Percentiles rank a stretch among this genome's conserved stretches.
Evolutionary conservation across 768 basidiomycete genomes (phyloP).

Genomic region (Favolaschia claudopus): DNA sequence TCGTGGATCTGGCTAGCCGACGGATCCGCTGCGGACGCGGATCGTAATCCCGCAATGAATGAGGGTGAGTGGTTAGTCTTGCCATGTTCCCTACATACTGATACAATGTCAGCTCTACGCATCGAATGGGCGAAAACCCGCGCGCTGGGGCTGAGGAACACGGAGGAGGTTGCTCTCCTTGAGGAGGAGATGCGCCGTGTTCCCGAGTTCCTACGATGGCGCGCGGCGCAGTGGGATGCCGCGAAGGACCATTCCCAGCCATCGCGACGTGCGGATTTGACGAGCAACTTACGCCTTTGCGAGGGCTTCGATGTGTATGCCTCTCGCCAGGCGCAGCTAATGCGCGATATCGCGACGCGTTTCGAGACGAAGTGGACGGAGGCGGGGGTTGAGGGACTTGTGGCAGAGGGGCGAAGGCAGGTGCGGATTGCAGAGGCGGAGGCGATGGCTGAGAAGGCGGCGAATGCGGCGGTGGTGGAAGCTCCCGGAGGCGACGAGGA

Average conservation of each 20-base stretch:
- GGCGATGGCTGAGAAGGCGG: no score
- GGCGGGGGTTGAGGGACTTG: not conserved
- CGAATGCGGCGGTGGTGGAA: not conserved
- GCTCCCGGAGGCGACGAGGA: no score
- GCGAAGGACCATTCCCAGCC: not conserved
- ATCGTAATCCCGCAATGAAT: constrained; percentile 8
- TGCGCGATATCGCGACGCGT: not conserved
- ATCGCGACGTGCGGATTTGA: not conserved
- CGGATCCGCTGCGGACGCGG: constrained; percentile 7
- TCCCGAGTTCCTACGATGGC: constrained; percentile 7
- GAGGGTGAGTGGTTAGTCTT: not conserved
- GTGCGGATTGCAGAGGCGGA: not conserved
- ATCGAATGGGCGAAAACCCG: constrained; percentile 20
- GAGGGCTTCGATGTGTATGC: constrained; percentile 6
- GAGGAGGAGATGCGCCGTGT: constrained; percentile 21
- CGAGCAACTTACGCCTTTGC: not conserved
- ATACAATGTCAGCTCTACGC: constrained; percentile 3
- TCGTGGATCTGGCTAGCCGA: constrained; percentile 19
- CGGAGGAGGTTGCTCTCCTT: constrained; percentile 20
- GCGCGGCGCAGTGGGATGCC: constrained; percentile 5
- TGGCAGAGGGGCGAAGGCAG: not conserved
- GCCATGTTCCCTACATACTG: no score
- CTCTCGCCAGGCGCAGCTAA: not conserved
- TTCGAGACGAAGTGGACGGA: not conserved
- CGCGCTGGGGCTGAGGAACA: constrained; percentile 3